Conservation (phyloP, 108 stramenopile species). For the Heterococcus sp. region DNA sequence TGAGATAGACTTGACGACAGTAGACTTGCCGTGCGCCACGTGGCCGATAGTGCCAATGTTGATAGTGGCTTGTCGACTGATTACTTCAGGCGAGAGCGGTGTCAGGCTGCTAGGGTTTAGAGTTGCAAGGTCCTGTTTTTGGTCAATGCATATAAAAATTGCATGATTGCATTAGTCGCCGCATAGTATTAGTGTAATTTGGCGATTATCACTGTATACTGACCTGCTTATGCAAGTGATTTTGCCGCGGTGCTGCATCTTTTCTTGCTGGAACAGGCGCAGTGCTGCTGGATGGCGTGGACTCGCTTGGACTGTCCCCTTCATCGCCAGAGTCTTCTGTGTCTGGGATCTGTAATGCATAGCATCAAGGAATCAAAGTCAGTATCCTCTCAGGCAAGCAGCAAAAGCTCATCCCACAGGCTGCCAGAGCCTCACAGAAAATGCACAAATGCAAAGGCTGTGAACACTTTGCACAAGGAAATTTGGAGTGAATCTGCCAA, state of each 20-base stretch:
- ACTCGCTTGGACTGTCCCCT: too few relatives aligned
- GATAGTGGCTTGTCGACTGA: slow-evolving; percentile 97
- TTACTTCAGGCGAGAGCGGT: slow-evolving; percentile 67
- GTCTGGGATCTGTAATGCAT: not conserved
- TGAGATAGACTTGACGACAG: slow-evolving; percentile 96
- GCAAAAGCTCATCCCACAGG: too few relatives aligned
- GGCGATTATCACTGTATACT: not conserved
- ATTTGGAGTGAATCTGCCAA: too few relatives aligned
- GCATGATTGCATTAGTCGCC: not conserved
- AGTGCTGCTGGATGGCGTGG: too few relatives aligned
- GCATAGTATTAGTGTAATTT: not conserved
- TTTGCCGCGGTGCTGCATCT: not conserved
- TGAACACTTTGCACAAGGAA: too few relatives aligned
- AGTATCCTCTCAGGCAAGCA: too few relatives aligned
- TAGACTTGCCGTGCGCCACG: slow-evolving; percentile 99
- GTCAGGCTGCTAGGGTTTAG: slow-evolving; percentile 54
- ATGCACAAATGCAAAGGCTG: too few relatives aligned
- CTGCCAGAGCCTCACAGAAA: too few relatives aligned
- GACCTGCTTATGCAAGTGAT: not conserved
- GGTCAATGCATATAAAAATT: not conserved
- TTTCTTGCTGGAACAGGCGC: not conserved
- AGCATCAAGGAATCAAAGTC: too few relatives aligned
- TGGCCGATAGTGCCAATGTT: slow-evolving; percentile 99
- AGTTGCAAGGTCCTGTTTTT: slow-evolving; percentile 18
- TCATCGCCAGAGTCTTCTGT: not conserved